phyloP scores from a whole-genome alignment of 1,284 basidiomycete genomes.

The Ceratobasidium sp. region DNA sequence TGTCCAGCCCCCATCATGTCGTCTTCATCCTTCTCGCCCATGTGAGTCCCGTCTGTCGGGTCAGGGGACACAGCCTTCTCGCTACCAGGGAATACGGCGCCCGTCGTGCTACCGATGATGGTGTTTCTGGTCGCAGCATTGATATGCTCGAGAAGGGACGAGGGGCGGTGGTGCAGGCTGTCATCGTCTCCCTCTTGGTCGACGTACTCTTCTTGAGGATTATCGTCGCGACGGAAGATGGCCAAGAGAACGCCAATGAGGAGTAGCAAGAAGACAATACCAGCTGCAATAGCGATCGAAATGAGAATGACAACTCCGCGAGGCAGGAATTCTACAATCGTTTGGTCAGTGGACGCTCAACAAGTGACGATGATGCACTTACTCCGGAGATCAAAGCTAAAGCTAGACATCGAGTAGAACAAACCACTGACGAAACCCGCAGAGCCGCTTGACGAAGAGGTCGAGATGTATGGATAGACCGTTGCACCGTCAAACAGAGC shows the following conservation, averaged over 20 bases:
- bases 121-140: conserved; percentile 84
- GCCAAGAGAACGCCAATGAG: conserved; percentile 90
- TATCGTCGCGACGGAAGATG: conserved; percentile 72
- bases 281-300: conserved; percentile 95
- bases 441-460: conserved; percentile 70
- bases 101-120: conserved; percentile 60
- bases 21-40: conserved; percentile 37
- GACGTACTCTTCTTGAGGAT: conserved; percentile 52
- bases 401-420: conserved; percentile 78
- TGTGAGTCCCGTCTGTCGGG: conserved; percentile 34
- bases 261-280: conserved; percentile 90
- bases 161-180: conserved; percentile 68
- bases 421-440: conserved; percentile 78
- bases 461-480: conserved; percentile 84
- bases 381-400: conserved; percentile 77
- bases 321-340: conserved; percentile 75
- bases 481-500: conserved; percentile 86
- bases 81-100: conserved; percentile 30
- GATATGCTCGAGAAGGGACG: conserved; percentile 83
- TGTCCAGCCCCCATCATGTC: conserved; percentile 63
- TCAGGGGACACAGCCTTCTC: conserved; percentile 27
- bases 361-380: conserved; percentile 49
- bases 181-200: conserved; percentile 75
- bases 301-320: conserved; percentile 94
- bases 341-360: conserved; percentile 1